These are phyloP conservation scores for Collariella sp. DNA, from an alignment of 495 filamentous ascomycete species.

Conservation along the genomic window DNA sequence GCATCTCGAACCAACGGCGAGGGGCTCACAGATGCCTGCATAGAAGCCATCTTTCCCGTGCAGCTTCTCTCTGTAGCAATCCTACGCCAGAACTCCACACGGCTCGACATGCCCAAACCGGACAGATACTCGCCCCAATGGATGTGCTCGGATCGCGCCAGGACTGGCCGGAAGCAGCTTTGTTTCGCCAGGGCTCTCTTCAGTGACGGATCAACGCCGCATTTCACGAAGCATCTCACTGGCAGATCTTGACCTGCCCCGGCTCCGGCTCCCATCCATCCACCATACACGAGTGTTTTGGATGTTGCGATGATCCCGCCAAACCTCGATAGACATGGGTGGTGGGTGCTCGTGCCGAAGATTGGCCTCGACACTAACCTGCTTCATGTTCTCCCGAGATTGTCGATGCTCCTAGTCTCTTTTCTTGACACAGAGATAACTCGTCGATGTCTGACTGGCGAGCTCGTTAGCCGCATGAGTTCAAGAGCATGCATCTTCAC, in stretches of 20 bases:
- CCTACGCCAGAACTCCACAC: conserved; percentile 13
- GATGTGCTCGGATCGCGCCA: conserved; percentile 18
- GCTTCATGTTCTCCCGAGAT: conserved; percentile 29
- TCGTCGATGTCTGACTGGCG: conserved; percentile 29
- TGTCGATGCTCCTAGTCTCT: conserved; percentile 21
- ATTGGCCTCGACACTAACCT: conserved; percentile 21
- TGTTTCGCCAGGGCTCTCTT: neutral
- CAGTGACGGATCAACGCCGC: conserved; percentile 17
- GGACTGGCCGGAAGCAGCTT: conserved; percentile 18
- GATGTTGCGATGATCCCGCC: conserved; percentile 21
- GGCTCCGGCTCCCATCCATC: conserved; percentile 18
- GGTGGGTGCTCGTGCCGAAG: conserved; percentile 23
- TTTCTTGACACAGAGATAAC: conserved; percentile 26
- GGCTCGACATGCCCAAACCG: conserved; percentile 19
- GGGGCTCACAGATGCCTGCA: conserved; percentile 10
- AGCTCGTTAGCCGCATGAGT: conserved; percentile 14
- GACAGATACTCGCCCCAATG: conserved; percentile 19
- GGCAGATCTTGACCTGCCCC: conserved; percentile 12
- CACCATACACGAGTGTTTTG: conserved; percentile 11
- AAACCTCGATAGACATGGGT: conserved; percentile 25
- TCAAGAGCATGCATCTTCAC: conserved; percentile 15
- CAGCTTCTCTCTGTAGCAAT: conserved; percentile 16
- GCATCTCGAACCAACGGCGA: neutral
- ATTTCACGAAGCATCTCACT: neutral
- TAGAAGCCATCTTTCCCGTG: conserved; percentile 17